Percentiles rank a stretch among this genome's conserved stretches.
These are phyloP conservation scores for Zea mays DNA, from an alignment of 176 grass and related monocot species.

Conservation along the genomic window DNA sequence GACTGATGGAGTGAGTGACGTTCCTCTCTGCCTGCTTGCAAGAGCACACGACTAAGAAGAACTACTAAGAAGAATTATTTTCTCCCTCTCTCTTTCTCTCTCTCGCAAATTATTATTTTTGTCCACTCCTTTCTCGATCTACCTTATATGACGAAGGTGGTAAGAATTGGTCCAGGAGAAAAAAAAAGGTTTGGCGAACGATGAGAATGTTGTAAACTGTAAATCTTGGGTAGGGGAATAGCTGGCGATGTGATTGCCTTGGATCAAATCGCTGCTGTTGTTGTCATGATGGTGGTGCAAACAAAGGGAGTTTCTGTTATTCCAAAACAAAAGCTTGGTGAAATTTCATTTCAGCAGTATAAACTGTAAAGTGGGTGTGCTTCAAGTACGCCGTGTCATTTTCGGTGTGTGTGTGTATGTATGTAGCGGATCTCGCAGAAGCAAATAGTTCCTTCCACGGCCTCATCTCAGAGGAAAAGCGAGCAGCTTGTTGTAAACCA, in stretches of 20 bases:
- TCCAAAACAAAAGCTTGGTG: constrained; percentile 29
- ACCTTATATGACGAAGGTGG: constrained; percentile 20
- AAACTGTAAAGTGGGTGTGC: not conserved
- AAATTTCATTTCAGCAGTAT: not conserved
- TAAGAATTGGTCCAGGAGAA: constrained; percentile 39
- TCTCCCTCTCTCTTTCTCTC: not conserved
- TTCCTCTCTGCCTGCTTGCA: constrained; percentile 27
- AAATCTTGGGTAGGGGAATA: constrained; percentile 29
- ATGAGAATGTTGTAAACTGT: constrained; percentile 45
- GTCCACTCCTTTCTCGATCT: constrained; percentile 25
- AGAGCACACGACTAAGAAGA: not conserved
- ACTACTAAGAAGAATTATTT: constrained; percentile 16
- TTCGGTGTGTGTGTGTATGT: not conserved
- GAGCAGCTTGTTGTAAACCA: constrained; percentile 24
- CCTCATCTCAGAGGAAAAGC: not conserved
- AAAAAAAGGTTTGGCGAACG: constrained; percentile 25
- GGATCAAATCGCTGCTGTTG: constrained; percentile 36
- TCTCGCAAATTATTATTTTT: not conserved
- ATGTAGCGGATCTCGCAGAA: constrained; percentile 15
- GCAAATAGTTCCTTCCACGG: constrained; percentile 20
- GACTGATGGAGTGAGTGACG: constrained; percentile 35
- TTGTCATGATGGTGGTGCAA: constrained; percentile 23
- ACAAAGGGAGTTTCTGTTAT: not conserved
- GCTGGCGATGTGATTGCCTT: constrained; percentile 42
- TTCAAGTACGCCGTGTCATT: constrained; percentile 28